Percentiles rank a stretch among this genome's conserved stretches.
Evolutionary conservation across 169 alveolate genomes (phyloP).

Genomic region (Cryptosporidium felis): DNA sequence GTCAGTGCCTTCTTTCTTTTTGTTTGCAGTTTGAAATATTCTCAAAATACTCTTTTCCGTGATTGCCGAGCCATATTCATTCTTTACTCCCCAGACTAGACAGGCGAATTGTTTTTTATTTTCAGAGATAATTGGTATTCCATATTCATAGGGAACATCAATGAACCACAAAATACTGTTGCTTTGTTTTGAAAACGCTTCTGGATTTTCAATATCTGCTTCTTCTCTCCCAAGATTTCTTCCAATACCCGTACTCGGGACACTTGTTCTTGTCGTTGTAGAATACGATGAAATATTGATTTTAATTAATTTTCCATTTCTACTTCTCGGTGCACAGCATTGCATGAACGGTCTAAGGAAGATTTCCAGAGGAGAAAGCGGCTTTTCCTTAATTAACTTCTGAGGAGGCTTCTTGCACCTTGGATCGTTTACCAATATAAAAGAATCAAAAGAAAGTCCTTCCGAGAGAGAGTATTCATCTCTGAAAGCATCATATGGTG

Average conservation of each 20-base stretch:
- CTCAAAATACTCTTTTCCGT: slow-evolving; percentile 28
- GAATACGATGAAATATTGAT: slow-evolving; percentile 57
- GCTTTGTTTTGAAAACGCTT: not conserved
- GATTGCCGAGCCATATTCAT: slow-evolving; percentile 37
- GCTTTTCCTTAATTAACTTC: not conserved
- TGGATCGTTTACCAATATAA: slow-evolving; percentile 52
- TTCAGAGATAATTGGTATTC: slow-evolving; percentile 46
- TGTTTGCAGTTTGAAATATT: slow-evolving; percentile 9
- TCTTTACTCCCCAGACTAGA: slow-evolving; percentile 54
- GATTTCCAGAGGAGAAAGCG: slow-evolving; percentile 40
- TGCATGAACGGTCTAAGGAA: slow-evolving; percentile 60
- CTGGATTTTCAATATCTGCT: not conserved
- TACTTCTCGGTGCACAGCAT: slow-evolving; percentile 56
- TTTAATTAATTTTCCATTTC: slow-evolving; percentile 1
- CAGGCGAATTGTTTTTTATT: slow-evolving; percentile 37
- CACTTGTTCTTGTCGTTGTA: slow-evolving; percentile 51
- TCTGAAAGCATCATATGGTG: slow-evolving; percentile 48
- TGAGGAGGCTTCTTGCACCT: slow-evolving; percentile 35
- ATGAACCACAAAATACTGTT: slow-evolving; percentile 38
- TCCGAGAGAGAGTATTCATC: slow-evolving; percentile 65
- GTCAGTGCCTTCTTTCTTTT: slow-evolving; percentile 27
- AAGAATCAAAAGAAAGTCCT: slow-evolving; percentile 68
- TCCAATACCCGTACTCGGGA: not conserved
- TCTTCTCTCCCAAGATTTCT: not conserved
- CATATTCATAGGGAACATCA: slow-evolving; percentile 53